phyloP scores from a whole-genome alignment of 805 yeast species.

The Lipomyces yamanashiensis region DNA sequence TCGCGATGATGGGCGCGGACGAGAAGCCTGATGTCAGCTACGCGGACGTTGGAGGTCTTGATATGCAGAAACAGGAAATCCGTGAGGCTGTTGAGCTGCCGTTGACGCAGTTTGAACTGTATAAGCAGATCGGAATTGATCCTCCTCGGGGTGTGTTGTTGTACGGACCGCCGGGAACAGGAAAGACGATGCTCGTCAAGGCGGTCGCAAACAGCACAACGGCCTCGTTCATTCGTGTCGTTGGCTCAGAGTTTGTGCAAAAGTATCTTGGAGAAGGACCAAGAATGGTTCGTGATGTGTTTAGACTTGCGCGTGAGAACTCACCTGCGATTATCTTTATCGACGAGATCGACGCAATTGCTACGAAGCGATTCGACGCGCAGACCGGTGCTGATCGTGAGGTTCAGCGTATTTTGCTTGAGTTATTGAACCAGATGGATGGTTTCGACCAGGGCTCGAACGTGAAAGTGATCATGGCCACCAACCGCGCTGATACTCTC shows the following conservation, averaged over 20 bases:
- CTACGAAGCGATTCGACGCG: constrained; percentile 98
- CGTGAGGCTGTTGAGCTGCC: constrained; percentile 98
- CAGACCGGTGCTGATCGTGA: constrained; percentile 99
- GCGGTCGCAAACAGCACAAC: constrained; percentile 98
- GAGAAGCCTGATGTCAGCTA: constrained; percentile 96
- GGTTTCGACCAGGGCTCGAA: constrained; percentile 96
- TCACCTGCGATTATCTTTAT: constrained; percentile 96
- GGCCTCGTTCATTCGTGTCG: constrained; percentile 94
- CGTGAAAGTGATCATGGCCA: constrained; percentile 97
- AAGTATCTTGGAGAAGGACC: constrained; percentile 99
- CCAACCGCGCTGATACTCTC: constrained; percentile 98
- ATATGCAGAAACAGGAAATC: constrained; percentile 98
- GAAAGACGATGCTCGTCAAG: constrained; percentile 97
- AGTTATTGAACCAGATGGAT: constrained; percentile 97
- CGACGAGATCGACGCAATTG: constrained; percentile 98
- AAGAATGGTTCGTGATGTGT: constrained; percentile 98
- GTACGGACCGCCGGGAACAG: constrained; percentile 99
- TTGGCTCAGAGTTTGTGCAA: constrained; percentile 97
- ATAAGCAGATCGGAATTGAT: constrained; percentile 94
- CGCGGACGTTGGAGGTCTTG: constrained; percentile 98
- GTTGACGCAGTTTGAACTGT: constrained; percentile 90
- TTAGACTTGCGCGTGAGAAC: constrained; percentile 95
- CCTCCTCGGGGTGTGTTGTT: constrained; percentile 97
- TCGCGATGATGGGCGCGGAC: constrained; percentile 90
- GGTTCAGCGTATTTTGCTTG: constrained; percentile 96